A percentile compares a stretch with the other conserved stretches of the same genome.
Conservation (phyloP, 345 rosid species). For the Euclidium syriacum region DNA sequence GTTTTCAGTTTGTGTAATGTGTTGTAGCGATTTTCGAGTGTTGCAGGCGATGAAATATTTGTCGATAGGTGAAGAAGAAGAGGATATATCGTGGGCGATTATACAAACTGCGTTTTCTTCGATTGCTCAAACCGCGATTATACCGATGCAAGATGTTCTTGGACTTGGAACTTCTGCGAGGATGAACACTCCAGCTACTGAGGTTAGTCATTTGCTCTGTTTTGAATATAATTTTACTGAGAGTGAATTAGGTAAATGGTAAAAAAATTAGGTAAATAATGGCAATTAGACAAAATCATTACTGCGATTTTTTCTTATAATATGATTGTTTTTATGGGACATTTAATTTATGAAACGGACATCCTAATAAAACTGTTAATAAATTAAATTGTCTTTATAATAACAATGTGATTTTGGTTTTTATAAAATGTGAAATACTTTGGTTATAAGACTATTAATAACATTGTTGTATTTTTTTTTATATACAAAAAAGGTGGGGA, state of each 20-base stretch:
- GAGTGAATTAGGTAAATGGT: no score
- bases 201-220: conserved; percentile 40
- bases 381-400: not conserved
- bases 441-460: no score
- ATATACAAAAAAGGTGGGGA: conserved; percentile 55
- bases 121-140: conserved; percentile 63
- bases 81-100: conserved; percentile 58
- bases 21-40: not conserved
- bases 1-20: not conserved
- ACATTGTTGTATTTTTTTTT: no score
- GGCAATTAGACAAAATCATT: no score
- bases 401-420: not conserved
- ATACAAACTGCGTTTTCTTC: conserved; percentile 65
- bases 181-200: conserved; percentile 90
- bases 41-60: conserved; percentile 65
- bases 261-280: no score
- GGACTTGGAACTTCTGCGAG: conserved; percentile 75
- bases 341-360: no score
- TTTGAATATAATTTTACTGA: no score
- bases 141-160: conserved; percentile 92
- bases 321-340: no score
- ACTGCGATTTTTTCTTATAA: no score
- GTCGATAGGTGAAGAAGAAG: conserved; percentile 45
- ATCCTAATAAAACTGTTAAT: no score
- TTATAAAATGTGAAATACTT: not conserved